Percentiles rank a stretch among this genome's conserved stretches.
Conservation (phyloP, 2,329 filamentous ascomycete species). For the Claviceps citrina region DNA sequence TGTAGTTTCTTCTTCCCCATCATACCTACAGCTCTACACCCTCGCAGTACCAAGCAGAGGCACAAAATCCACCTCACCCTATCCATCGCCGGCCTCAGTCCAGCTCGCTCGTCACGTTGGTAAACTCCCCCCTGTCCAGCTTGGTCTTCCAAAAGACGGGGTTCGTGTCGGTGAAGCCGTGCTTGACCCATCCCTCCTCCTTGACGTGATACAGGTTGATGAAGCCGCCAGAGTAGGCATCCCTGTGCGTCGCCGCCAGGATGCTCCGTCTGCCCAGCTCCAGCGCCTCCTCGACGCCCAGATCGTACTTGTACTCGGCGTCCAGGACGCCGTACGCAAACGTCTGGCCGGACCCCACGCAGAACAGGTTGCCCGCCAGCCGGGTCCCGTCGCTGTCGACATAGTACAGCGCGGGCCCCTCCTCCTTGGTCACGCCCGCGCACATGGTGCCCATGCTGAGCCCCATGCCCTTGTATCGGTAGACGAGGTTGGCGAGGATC, state of each 20-base stretch:
- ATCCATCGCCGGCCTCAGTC: too few species aligned
- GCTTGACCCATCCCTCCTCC: conserved; percentile 97
- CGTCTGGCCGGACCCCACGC: conserved; percentile 93
- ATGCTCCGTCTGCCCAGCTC: conserved; percentile 87
- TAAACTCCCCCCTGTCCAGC: conserved; percentile 95
- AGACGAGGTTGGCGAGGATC: conserved; percentile 96
- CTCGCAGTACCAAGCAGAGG: too few species aligned
- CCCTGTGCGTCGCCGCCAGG: conserved; percentile 85
- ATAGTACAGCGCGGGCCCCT: conserved; percentile 96
- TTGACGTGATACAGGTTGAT: conserved; percentile 99
- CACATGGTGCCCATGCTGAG: conserved; percentile 99
- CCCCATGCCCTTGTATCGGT: conserved; percentile 97
- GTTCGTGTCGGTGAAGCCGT: conserved; percentile 96
- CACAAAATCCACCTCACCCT: too few species aligned
- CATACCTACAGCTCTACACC: too few species aligned
- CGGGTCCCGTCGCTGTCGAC: conserved; percentile 89
- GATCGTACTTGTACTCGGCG: conserved; percentile 82
- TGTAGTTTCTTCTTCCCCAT: too few species aligned
- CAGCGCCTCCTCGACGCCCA: conserved; percentile 74
- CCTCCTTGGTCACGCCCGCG: conserved; percentile 85
- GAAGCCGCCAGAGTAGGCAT: conserved; percentile 96
- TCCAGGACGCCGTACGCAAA: conserved; percentile 98
- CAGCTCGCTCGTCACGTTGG: conserved; percentile 72
- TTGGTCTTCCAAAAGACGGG: conserved; percentile 99
- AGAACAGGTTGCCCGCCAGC: conserved; percentile 88